phyloP scores from a whole-genome alignment of 1,284 basidiomycete species.

The Athelia psychrophila region DNA sequence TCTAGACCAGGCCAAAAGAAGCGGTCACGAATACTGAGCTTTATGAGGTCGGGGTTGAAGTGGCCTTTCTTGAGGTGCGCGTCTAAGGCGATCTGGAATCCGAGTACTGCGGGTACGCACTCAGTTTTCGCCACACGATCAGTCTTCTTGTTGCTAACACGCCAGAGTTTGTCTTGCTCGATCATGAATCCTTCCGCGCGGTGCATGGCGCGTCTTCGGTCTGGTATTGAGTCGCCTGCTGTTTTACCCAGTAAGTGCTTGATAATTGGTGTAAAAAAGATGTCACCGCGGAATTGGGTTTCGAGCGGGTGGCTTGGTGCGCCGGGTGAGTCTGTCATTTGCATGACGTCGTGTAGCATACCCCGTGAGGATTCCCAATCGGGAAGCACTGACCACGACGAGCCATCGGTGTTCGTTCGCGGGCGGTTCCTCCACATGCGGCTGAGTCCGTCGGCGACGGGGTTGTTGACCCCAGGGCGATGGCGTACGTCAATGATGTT shows the following conservation, averaged over 20 bases:
- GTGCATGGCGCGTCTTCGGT: conserved; percentile 20
- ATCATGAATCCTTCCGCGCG: conserved; percentile 25
- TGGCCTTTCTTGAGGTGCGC: conserved; percentile 11
- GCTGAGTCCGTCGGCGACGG: conserved; percentile 24
- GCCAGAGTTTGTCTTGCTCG: conserved; percentile 30
- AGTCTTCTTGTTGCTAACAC: conserved; percentile 12
- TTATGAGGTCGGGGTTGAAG: background rate
- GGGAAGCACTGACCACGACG: conserved; percentile 26
- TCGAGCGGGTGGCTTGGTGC: background rate
- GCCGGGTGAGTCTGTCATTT: conserved; percentile 4
- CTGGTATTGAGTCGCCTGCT: conserved; percentile 17
- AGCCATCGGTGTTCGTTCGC: conserved; percentile 21
- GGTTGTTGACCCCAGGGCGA: background rate
- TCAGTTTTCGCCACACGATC: conserved; percentile 13
- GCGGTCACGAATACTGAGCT: background rate
- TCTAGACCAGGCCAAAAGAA: conserved; percentile 27
- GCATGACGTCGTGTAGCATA: conserved; percentile 26
- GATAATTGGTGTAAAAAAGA: conserved; percentile 22
- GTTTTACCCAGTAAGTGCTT: conserved; percentile 15
- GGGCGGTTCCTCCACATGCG: conserved; percentile 10
- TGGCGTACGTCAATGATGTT: background rate
- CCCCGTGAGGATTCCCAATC: conserved; percentile 28
- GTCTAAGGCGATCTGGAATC: conserved; percentile 8
- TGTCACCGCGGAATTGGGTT: conserved; percentile 15
- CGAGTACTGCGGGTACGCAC: conserved; percentile 9